A percentile compares a stretch with the other conserved stretches of the same genome.
Evolutionary conservation across 2,329 filamentous ascomycete genomes (phyloP).

Genomic region (Hypoxylon sp.): DNA sequence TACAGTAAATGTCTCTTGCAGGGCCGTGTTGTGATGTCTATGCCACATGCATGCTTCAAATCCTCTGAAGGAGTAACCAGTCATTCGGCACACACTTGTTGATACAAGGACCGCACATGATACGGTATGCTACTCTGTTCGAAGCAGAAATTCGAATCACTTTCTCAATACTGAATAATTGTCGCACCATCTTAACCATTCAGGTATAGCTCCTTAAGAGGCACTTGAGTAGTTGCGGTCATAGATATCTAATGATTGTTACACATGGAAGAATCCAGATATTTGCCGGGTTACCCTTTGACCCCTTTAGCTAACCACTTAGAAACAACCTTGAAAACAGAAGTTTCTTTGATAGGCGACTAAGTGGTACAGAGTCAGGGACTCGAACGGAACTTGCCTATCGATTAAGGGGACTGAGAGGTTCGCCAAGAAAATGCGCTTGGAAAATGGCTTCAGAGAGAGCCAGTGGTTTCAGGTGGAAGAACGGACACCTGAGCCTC

Average conservation of each 20-base stretch:
- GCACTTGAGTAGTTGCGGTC: not conserved
- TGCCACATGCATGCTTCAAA: conserved; percentile 40
- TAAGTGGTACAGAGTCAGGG: not conserved
- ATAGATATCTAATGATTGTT: not conserved
- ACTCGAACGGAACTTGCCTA: conserved; percentile 4
- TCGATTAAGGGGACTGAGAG: conserved; percentile 13
- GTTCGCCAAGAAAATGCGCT: conserved; percentile 25
- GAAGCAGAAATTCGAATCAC: conserved; percentile 17
- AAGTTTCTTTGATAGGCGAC: conserved; percentile 1
- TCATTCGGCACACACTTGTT: conserved; percentile 30
- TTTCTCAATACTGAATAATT: conserved; percentile 16
- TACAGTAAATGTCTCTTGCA: conserved; percentile 16
- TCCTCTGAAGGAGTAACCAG: conserved; percentile 33
- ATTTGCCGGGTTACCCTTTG: conserved; percentile 1
- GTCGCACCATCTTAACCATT: conserved; percentile 32
- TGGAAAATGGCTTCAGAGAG: conserved; percentile 18
- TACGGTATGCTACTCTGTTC: conserved; percentile 28
- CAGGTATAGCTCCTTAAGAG: conserved; percentile 13
- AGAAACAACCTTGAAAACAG: conserved; percentile 1
- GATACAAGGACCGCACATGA: conserved; percentile 35
- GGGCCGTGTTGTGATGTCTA: conserved; percentile 22
- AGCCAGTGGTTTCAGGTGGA: conserved; percentile 44
- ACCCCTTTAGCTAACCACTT: conserved; percentile 5
- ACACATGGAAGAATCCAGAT: not conserved
- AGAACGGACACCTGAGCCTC: conserved; percentile 34